A percentile compares a stretch with the other conserved stretches of the same genome.
Conservation (phyloP, 2,329 filamentous ascomycete species). For the Penicillium digitatum region DNA sequence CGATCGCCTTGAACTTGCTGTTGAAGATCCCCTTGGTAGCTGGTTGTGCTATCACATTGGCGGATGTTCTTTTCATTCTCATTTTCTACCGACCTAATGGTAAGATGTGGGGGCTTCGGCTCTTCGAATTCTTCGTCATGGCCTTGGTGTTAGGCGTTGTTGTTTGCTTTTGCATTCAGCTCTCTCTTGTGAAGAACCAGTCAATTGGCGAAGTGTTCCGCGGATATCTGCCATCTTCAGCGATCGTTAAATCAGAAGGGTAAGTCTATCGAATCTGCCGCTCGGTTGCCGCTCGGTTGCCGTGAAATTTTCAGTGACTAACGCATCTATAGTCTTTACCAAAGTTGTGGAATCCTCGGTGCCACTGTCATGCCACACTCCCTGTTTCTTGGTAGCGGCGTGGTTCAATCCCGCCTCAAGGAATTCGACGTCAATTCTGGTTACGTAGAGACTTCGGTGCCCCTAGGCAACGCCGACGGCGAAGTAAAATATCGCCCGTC, state of each 20-base stretch:
- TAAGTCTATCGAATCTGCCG: constrained; percentile 21
- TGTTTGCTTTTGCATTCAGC: constrained; percentile 55
- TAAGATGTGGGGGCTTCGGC: constrained; percentile 49
- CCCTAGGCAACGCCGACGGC: constrained; percentile 38
- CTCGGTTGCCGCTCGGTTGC: neutral
- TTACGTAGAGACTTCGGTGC: constrained; percentile 31
- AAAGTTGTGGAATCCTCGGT: constrained; percentile 52
- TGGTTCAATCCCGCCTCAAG: constrained; percentile 53
- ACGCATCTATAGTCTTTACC: constrained; percentile 45
- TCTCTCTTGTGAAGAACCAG: constrained; percentile 50
- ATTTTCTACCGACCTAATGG: constrained; percentile 54
- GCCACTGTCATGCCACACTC: constrained; percentile 59
- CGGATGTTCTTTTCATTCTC: constrained; percentile 55
- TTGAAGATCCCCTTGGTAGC: constrained; percentile 53
- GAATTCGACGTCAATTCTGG: constrained; percentile 46
- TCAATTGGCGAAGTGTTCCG: constrained; percentile 51
- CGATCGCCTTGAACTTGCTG: constrained; percentile 55
- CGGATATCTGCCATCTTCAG: constrained; percentile 53
- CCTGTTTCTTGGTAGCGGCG: constrained; percentile 54
- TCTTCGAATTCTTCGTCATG: constrained; percentile 55
- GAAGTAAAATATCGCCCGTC: constrained; percentile 66
- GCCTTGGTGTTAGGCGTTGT: constrained; percentile 53
- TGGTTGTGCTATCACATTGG: constrained; percentile 55
- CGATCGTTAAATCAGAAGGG: constrained; percentile 51
- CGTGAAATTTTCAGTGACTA: neutral